Conservation (phyloP, 768 basidiomycete species). For the Naganishia onofrii region DNA sequence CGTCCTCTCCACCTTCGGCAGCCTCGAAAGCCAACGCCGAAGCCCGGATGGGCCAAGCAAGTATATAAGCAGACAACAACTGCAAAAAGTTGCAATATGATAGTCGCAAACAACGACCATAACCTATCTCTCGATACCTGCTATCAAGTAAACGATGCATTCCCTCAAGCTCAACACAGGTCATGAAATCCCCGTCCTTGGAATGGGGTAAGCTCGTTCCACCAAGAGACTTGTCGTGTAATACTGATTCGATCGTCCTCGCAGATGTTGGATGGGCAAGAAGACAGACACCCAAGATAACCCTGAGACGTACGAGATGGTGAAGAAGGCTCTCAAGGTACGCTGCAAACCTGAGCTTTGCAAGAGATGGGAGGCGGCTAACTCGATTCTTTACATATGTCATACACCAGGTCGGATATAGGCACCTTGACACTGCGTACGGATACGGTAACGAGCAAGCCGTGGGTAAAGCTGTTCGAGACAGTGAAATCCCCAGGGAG, state of each 20-base stretch:
- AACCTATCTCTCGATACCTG: not conserved
- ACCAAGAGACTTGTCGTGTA: too few relatives aligned
- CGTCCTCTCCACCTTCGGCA: not conserved
- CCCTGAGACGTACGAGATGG: constrained; percentile 30
- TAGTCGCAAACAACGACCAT: too few relatives aligned
- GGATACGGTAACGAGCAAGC: constrained; percentile 42
- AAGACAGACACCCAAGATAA: constrained; percentile 25
- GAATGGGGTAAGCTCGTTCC: constrained; percentile 20
- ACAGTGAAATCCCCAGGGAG: constrained; percentile 33
- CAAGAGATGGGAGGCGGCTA: not conserved
- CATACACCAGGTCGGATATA: constrained; percentile 13
- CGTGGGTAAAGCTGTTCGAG: constrained; percentile 40
- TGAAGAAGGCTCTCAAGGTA: constrained; percentile 19
- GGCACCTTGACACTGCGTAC: constrained; percentile 29
- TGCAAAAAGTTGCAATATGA: too few relatives aligned
- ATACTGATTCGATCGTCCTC: not conserved
- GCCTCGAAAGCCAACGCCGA: not conserved
- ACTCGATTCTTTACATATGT: not conserved
- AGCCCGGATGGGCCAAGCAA: not conserved
- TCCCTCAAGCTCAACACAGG: constrained; percentile 32
- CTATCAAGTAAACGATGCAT: not conserved
- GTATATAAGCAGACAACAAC: not conserved
- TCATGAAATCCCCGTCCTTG: constrained; percentile 24
- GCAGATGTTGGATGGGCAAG: constrained; percentile 28
- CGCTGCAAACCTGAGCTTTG: not conserved